A percentile compares a stretch with the other conserved stretches of the same genome.
phyloP scores from a whole-genome alignment of 345 rosid species.

The Raphanus raphanistrum region DNA sequence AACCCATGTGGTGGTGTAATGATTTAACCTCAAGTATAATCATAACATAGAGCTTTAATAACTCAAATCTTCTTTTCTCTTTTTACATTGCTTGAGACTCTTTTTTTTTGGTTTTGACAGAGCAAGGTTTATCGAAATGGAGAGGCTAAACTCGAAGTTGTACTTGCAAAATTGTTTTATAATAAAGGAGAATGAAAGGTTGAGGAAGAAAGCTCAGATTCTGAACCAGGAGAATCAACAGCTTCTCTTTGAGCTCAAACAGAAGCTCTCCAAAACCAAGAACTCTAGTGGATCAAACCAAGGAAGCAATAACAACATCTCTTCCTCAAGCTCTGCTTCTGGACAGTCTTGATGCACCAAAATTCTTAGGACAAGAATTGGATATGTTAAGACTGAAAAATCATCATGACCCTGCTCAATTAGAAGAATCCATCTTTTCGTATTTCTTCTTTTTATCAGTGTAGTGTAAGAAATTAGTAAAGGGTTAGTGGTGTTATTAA shows the following conservation, averaged over 20 bases:
- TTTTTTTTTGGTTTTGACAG: too few relatives aligned
- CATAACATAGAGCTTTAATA: slow-evolving; percentile 10
- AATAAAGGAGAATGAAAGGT: slow-evolving; percentile 84
- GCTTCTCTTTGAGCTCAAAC: slow-evolving; percentile 79
- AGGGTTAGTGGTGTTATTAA: background rate
- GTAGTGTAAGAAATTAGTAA: background rate
- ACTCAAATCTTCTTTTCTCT: background rate
- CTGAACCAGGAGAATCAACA: slow-evolving; percentile 98
- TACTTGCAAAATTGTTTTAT: slow-evolving; percentile 82
- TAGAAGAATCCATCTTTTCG: slow-evolving; percentile 20
- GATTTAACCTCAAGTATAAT: slow-evolving; percentile 34
- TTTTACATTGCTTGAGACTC: too few relatives aligned
- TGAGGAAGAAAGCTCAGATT: slow-evolving; percentile 96
- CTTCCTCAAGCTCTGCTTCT: slow-evolving; percentile 36
- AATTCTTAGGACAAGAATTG: slow-evolving; percentile 33
- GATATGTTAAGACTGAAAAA: slow-evolving; percentile 29
- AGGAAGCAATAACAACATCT: slow-evolving; percentile 29
- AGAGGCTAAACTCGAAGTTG: slow-evolving; percentile 86
- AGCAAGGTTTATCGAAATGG: slow-evolving; percentile 48
- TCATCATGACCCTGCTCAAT: slow-evolving; percentile 37
- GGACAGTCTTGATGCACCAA: slow-evolving; percentile 40
- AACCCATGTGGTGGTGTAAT: slow-evolving; percentile 42
- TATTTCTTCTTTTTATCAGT: background rate
- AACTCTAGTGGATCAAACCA: slow-evolving; percentile 35
- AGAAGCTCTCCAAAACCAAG: slow-evolving; percentile 58